A percentile compares a stretch with the other conserved stretches of the same genome.
Evolutionary conservation across 768 basidiomycete genomes (phyloP).

Genomic region (Pisolithus sp.): DNA sequence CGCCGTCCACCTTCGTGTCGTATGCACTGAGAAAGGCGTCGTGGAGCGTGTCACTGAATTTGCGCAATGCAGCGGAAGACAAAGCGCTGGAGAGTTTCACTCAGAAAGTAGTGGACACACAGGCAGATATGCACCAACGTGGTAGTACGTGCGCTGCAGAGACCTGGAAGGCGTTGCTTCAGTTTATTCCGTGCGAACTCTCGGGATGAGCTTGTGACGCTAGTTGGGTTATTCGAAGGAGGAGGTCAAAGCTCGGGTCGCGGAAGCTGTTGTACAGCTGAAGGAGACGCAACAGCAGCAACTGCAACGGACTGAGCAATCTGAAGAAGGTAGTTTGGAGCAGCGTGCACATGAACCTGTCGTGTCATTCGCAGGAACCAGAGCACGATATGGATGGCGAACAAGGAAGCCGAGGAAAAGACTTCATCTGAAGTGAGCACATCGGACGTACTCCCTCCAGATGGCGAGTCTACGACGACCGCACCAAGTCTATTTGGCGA

Average conservation of each 20-base stretch:
- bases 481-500: slow-evolving; percentile 87
- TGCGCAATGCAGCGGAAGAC: slow-evolving; percentile 57
- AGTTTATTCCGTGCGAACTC: slow-evolving; percentile 87
- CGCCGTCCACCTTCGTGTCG: slow-evolving; percentile 69
- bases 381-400: slow-evolving; percentile 36
- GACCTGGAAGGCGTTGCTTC: slow-evolving; percentile 82
- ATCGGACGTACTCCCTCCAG: slow-evolving; percentile 60
- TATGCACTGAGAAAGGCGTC: slow-evolving; percentile 70
- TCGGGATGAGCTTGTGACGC: slow-evolving; percentile 80
- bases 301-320: slow-evolving; percentile 17
- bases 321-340: slow-evolving; percentile 36
- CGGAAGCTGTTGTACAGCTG: slow-evolving; percentile 73
- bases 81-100: slow-evolving; percentile 61
- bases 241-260: slow-evolving; percentile 72
- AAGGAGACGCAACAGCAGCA: slow-evolving; percentile 35
- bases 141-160: slow-evolving; percentile 35
- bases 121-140: slow-evolving; percentile 16
- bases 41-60: slow-evolving; percentile 65
- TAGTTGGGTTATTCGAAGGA: slow-evolving; percentile 91
- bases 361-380: slow-evolving; percentile 80
- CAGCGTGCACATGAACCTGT: slow-evolving; percentile 63
- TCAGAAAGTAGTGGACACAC: slow-evolving; percentile 38
- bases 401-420: slow-evolving; percentile 28
- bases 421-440: slow-evolving; percentile 64
- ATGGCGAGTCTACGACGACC: slow-evolving; percentile 77